Evolutionary conservation across 2,329 filamentous ascomycete species (phyloP), one percentile per base, ranked within the genome.

Genomic region (Aspergillus costaricaensis): DNA sequence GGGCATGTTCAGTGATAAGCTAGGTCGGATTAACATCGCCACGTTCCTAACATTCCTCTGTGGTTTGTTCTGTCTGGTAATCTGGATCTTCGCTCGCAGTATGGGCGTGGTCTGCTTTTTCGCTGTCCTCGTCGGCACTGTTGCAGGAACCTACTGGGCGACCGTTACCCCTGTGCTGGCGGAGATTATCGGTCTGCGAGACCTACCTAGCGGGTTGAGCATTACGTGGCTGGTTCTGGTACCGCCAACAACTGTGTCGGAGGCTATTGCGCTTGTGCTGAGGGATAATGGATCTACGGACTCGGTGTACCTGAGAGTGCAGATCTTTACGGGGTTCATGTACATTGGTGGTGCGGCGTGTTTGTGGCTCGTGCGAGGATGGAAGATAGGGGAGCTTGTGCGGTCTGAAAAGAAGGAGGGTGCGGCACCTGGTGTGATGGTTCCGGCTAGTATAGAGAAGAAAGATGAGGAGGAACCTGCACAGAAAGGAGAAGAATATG

Each of bases 1-100:
- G 5, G 88, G 88, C 0, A 85, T 87, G 69, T 85, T 85, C 67
- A 85, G 82, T 62, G 87, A 90, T 67, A 76, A 75, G 0, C 78
- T 86, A 32, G 87, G 87, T 2, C 78, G 86, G 1, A 81, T 90
- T 65, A 89, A 89, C 63, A 85, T 88, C 74, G 85, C 87, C 1
- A 77, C 77, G 1, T 68, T 80, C 8, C 81, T 85, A 74, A 85
- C 85, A 0, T 80, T 84, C 38, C 67, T 86, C 9, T 82, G 81
- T 50, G 86, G 83, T 1, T 41, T 89, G 1, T 83, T 88, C 65
- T 83, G 81, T 56, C 79, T 90, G 21, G 78, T 84, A 0, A 80
- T 89, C 32, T 90, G 87, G 87, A 82, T 84, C 38, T 84, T 84
- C 51, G 83, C 86, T 0, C 81, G 82, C 62, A 82, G 75, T 53